These are phyloP conservation scores for Beauveria rudraprayagi DNA, from an alignment of 2,329 filamentous ascomycete species.

Conservation along the genomic window DNA sequence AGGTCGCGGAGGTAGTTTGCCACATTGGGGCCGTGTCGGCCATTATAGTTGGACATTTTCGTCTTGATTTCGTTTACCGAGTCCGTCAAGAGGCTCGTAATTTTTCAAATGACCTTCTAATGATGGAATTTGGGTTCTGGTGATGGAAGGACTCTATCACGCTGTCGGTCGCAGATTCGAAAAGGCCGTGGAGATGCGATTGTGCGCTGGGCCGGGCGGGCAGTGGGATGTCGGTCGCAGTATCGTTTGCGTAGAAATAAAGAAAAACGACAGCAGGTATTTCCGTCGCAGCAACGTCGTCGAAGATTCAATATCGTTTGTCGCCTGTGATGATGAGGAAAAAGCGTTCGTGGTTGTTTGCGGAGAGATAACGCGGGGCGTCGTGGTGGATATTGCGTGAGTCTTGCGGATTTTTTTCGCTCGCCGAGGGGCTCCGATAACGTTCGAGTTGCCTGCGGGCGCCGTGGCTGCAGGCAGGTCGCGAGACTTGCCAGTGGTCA, in stretches of 20 bases:
- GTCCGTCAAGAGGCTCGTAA: neutral
- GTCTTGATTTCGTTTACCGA: neutral
- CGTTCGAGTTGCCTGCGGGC: neutral
- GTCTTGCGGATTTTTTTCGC: conserved; percentile 10
- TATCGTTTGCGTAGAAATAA: neutral
- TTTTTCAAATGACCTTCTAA: neutral
- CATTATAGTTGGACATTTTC: conserved; percentile 64
- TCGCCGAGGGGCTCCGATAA: conserved; percentile 12
- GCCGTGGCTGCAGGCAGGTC: neutral
- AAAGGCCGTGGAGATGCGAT: neutral
- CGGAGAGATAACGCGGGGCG: conserved; percentile 11
- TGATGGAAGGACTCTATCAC: neutral
- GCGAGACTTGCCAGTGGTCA: neutral
- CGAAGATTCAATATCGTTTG: neutral
- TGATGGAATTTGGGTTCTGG: neutral
- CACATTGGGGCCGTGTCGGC: conserved; percentile 76
- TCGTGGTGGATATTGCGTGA: neutral
- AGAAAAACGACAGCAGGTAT: neutral
- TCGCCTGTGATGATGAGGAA: neutral
- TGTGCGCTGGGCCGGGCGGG: neutral
- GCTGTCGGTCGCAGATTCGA: neutral
- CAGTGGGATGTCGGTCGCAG: neutral
- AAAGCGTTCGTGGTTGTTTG: conserved; percentile 4
- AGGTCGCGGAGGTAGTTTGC: conserved; percentile 83
- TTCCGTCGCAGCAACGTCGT: neutral